Conservation (phyloP, 192 early-diverging fungal genomes). For the Geosiphon pyriformis region DNA sequence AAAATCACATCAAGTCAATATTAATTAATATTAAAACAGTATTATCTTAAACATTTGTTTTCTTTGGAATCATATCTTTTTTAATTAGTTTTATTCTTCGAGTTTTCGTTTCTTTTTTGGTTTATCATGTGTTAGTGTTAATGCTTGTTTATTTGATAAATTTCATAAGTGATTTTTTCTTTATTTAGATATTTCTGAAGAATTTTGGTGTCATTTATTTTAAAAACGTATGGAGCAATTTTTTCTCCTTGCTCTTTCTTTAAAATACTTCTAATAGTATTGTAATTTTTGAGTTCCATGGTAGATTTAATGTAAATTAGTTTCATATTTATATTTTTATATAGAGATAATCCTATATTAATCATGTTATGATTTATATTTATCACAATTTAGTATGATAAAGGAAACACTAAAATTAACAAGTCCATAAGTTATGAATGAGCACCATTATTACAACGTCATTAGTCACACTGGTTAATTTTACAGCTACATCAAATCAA, state of each 20-base stretch:
- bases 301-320: slow-evolving; percentile 7
- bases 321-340: slow-evolving; percentile 12
- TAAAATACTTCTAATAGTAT: slow-evolving; percentile 5
- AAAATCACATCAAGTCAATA: too few species aligned
- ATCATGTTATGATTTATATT: not conserved
- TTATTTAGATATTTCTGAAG: not conserved
- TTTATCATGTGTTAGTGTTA: not conserved
- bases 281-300: slow-evolving; percentile 8
- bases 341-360: slow-evolving; percentile 9
- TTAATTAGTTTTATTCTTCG: too few species aligned
- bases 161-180: slow-evolving; percentile 15
- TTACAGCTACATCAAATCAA: not conserved
- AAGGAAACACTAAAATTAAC: not conserved
- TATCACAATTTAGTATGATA: not conserved
- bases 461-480: not conserved
- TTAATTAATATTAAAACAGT: too few species aligned
- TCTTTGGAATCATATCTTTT: too few species aligned
- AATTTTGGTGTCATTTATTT: slow-evolving; percentile 2
- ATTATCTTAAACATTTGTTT: too few species aligned
- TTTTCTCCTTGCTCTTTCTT: slow-evolving; percentile 10
- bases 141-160: not conserved
- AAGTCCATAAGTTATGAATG: not conserved
- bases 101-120: not conserved
- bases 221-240: slow-evolving; percentile 4
- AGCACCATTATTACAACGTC: not conserved